Evolutionary conservation across 192 early-diverging fungal genomes (phyloP).

Genomic region (Backusella australiensis): DNA sequence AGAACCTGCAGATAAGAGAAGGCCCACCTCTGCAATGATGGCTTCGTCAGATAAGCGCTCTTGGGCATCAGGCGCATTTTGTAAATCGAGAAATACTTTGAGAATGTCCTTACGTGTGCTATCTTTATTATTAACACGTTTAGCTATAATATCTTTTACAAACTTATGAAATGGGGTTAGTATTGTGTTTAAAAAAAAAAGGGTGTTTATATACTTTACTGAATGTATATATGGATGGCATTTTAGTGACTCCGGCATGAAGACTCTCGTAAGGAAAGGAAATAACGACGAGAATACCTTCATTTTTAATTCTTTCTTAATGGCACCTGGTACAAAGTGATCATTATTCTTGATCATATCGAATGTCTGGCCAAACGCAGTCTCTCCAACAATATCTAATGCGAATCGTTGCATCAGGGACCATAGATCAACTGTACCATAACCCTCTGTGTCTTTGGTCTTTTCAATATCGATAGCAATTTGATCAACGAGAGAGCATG

Average conservation of each 20-base stretch:
- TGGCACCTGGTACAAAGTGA: slow-evolving; percentile 37
- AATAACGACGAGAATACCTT: not conserved
- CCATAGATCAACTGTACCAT: slow-evolving; percentile 38
- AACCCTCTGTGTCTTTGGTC: slow-evolving; percentile 10
- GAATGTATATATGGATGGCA: not conserved
- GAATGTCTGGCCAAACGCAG: slow-evolving; percentile 50
- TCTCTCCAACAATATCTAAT: slow-evolving; percentile 51
- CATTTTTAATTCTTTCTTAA: slow-evolving; percentile 1
- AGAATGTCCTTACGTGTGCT: slow-evolving; percentile 38
- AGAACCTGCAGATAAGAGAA: slow-evolving; percentile 40
- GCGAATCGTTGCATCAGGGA: slow-evolving; percentile 27
- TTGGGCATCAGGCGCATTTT: slow-evolving; percentile 21
- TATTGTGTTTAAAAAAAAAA: not conserved
- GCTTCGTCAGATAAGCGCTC: slow-evolving; percentile 40
- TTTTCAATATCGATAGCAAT: slow-evolving; percentile 29
- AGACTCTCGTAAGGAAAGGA: not conserved
- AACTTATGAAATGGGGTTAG: slow-evolving; percentile 11
- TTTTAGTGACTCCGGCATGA: not conserved
- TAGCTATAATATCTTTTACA: slow-evolving; percentile 11
- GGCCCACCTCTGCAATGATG: slow-evolving; percentile 32
- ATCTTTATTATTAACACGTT: not conserved
- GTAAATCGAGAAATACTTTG: slow-evolving; percentile 43
- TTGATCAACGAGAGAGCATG: slow-evolving; percentile 22
- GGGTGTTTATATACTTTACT: not conserved
- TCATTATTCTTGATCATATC: slow-evolving; percentile 40